phyloP scores from a whole-genome alignment of 176 grass and related monocot species.

The Saccharum officinarum region DNA sequence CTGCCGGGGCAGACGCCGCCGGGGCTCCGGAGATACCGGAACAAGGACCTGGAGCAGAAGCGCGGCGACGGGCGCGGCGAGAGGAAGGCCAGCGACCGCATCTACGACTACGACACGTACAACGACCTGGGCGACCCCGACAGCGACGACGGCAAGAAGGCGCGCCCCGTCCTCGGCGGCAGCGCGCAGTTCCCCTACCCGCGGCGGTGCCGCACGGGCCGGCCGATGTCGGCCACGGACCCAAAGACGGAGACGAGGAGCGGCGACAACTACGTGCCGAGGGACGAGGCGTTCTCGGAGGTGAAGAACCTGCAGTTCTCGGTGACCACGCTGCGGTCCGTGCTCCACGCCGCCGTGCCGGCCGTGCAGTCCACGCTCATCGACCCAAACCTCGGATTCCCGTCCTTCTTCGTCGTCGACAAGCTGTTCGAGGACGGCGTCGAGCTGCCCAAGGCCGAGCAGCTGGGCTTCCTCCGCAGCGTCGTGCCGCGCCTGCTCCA shows the following conservation, averaged over 20 bases:
- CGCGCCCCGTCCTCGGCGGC: constrained; percentile 66
- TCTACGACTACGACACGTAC: constrained; percentile 86
- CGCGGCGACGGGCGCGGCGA: constrained; percentile 53
- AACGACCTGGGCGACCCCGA: constrained; percentile 69
- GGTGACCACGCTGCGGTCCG: constrained; percentile 35
- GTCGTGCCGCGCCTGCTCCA: constrained; percentile 50
- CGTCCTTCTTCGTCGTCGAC: constrained; percentile 64
- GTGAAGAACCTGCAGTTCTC: constrained; percentile 68
- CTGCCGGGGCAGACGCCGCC: constrained; percentile 66
- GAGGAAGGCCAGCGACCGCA: constrained; percentile 53
- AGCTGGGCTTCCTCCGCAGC: constrained; percentile 37
- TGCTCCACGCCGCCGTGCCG: constrained; percentile 57
- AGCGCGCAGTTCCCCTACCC: constrained; percentile 71
- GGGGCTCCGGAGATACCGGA: constrained; percentile 54
- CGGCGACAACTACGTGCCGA: constrained; percentile 56
- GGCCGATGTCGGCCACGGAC: constrained; percentile 50
- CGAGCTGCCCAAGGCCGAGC: constrained; percentile 25
- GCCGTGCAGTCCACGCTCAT: constrained; percentile 44
- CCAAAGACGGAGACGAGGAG: constrained; percentile 52
- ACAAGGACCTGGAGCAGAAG: constrained; percentile 47
- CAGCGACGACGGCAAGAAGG: background rate
- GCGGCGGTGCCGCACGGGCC: constrained; percentile 74
- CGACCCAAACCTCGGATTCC: constrained; percentile 38
- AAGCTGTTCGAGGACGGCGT: constrained; percentile 74
- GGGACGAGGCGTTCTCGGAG: constrained; percentile 84